Base-by-base conservation (phyloP, 2,329 filamentous ascomycete species). In the Plectosphaerella cucumerina region DNA sequence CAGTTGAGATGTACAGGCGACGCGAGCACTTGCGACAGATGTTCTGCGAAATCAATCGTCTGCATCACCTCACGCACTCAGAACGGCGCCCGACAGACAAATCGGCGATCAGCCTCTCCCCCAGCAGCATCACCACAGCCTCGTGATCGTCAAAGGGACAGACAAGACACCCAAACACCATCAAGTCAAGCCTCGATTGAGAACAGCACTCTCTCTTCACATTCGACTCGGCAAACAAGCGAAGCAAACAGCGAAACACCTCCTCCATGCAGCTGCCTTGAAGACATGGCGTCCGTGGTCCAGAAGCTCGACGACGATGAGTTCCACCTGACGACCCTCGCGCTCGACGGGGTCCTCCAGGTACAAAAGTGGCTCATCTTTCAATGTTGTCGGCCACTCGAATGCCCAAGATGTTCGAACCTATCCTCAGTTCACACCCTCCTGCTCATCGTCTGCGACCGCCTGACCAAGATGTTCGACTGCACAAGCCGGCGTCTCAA, bases 261-360 rank as follows among this genome's bases (percentile, higher is more conserved):
- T 14, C n/a, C 35, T 39, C 17, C 35, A 10, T 66, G 63, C 44
- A 53, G 56, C 6, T 64, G 61, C 43, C 44, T 64, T 1, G 47
- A 54, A 15, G 58, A 62, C 23, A 51, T 54, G 12, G 45, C 65
- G 2, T 54, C 54, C 12, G 53, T 63, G 11, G 52, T 65, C 14
- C 60, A 64, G 46, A 61, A 61, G 47, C 57, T 66, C 15, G 62
- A 65, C 45, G 61, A 66, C 48, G 62, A 66, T 48, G 58, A 62
- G 26, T 66, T 62, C 47, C 51, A 55, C 20, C 53, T 65, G 5
- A 57, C 54, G 15, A 58, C 54, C 1, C 53, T 64, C 10, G 53
- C 60, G 1, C 58, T 66, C 9, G 64, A 65, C 47, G 49, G 62
- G 18, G 58, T 65, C 3, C 46, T 66, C 4, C 60, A 62, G 50